Conservation (phyloP, 768 basidiomycete species). For the Lactarius sanguifluus region DNA sequence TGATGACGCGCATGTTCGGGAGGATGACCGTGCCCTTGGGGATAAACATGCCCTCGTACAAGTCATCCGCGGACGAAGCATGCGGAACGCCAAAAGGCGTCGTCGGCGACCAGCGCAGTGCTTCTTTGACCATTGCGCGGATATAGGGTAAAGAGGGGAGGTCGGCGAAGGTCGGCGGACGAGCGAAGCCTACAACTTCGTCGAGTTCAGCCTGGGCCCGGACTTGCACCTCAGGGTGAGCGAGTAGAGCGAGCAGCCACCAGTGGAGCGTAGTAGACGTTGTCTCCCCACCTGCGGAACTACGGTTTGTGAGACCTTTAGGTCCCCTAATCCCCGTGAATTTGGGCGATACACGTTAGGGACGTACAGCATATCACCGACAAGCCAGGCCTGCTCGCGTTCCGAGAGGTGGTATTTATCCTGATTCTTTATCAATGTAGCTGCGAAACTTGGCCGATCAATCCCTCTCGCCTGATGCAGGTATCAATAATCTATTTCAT, state of each 20-base stretch:
- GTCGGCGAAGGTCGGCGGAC: neutral
- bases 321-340: neutral
- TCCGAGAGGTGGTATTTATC: conserved; percentile 10
- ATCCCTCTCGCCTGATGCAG: neutral
- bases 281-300: neutral
- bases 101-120: neutral
- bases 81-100: neutral
- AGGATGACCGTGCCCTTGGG: neutral
- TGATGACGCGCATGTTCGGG: neutral
- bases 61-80: neutral
- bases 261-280: neutral
- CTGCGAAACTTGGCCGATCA: conserved; percentile 6
- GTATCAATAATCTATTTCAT: neutral
- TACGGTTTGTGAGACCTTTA: neutral
- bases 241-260: neutral
- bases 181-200: neutral
- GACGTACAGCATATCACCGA: conserved; percentile 23
- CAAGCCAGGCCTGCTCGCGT: conserved; percentile 21
- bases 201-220: neutral
- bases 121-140: neutral
- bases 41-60: neutral
- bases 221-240: neutral
- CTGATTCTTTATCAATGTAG: conserved; percentile 8
- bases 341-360: conserved; percentile 3
- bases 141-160: neutral